Evolutionary conservation across 78 protist species (phyloP).

Genomic region (Guillardia theta): DNA sequence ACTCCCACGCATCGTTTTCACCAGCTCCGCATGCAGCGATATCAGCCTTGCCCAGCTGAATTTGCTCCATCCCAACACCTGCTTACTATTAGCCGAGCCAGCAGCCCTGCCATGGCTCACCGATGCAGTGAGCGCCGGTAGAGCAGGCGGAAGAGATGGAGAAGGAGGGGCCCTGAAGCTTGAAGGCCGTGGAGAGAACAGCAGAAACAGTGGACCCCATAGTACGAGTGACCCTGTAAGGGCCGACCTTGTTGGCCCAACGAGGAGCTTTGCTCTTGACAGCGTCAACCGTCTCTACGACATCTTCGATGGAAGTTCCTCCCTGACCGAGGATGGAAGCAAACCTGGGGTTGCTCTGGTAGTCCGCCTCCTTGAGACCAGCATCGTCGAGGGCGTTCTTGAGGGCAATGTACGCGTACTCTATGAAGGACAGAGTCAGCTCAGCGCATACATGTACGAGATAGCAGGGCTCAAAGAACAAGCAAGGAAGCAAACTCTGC

Average conservation of each 20-base stretch:
- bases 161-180: slow-evolving; percentile 46
- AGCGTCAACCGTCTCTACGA: slow-evolving; percentile 20
- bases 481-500: background rate
- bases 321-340: slow-evolving; percentile 52
- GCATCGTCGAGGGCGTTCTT: background rate
- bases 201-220: slow-evolving; percentile 50
- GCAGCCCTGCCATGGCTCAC: background rate
- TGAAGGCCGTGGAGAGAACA: slow-evolving; percentile 37
- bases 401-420: slow-evolving; percentile 34
- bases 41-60: slow-evolving; percentile 45
- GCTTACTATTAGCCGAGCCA: background rate
- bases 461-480: background rate
- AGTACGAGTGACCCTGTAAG: slow-evolving; percentile 38
- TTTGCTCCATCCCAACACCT: slow-evolving; percentile 34
- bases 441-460: too few species aligned
- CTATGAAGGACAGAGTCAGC: background rate
- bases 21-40: slow-evolving; percentile 37
- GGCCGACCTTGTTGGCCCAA: slow-evolving; percentile 7
- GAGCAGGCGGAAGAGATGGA: slow-evolving; percentile 53
- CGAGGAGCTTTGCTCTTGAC: slow-evolving; percentile 4
- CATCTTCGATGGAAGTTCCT: slow-evolving; percentile 13
- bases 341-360: background rate
- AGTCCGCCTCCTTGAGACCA: background rate
- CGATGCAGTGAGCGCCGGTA: slow-evolving; percentile 53
- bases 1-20: slow-evolving; percentile 45